phyloP scores from a whole-genome alignment of 495 filamentous ascomycete species.

The Penicillium ochrochloron region DNA sequence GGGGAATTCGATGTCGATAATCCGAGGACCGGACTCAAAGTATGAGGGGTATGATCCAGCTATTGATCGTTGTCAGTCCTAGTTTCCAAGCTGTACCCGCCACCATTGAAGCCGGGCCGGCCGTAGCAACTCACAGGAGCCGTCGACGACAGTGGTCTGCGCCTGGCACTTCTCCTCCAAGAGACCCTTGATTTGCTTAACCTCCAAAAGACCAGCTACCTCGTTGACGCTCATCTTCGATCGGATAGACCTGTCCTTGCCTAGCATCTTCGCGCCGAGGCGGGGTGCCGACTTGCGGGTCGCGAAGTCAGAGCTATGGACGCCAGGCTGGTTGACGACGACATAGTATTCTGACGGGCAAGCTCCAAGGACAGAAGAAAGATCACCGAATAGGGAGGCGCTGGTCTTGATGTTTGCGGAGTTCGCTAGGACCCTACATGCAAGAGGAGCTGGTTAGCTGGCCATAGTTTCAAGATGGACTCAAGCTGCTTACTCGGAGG shows the following conservation, averaged over 20 bases:
- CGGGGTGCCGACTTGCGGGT: conserved; percentile 60
- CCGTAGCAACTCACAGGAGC: conserved; percentile 59
- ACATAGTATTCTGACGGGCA: conserved; percentile 82
- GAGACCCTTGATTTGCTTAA: conserved; percentile 55
- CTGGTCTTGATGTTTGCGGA: conserved; percentile 51
- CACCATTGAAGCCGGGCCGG: conserved; percentile 10
- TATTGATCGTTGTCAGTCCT: conserved; percentile 31
- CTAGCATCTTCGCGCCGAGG: conserved; percentile 59
- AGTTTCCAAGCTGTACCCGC: not conserved
- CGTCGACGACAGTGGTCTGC: conserved; percentile 57
- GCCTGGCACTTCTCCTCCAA: conserved; percentile 59
- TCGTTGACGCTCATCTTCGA: conserved; percentile 61
- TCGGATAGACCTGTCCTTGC: conserved; percentile 52
- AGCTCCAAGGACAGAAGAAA: conserved; percentile 51
- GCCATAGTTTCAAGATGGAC: conserved; percentile 21
- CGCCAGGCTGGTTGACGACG: conserved; percentile 77
- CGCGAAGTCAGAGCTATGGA: conserved; percentile 68
- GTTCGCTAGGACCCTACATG: conserved; percentile 47
- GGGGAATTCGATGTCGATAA: conserved; percentile 59
- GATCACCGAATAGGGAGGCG: conserved; percentile 39
- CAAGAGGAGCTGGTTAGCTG: conserved; percentile 37
- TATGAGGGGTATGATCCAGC: conserved; percentile 50
- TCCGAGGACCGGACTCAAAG: conserved; percentile 51
- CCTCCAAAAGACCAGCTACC: conserved; percentile 63
- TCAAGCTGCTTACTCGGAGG: conserved; percentile 65